These are phyloP conservation scores for Chamaenerion angustifolium DNA, from an alignment of 345 rosid species.

Conservation along the genomic window DNA sequence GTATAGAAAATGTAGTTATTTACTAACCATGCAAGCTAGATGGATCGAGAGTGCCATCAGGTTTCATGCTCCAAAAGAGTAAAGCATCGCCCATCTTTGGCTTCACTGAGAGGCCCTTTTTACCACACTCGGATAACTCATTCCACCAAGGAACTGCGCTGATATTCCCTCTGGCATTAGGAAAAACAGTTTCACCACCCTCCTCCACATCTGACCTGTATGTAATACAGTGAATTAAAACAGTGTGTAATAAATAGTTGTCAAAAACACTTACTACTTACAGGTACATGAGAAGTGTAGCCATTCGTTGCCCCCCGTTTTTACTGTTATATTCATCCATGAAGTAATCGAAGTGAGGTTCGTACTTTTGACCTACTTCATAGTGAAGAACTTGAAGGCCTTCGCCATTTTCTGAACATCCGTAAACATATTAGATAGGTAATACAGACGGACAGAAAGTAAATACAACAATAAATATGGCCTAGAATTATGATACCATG, in stretches of 20 bases:
- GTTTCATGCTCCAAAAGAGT: constrained; percentile 97
- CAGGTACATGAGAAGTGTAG: constrained; percentile 98
- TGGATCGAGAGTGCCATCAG: constrained; percentile 73
- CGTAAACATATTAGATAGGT: not conserved
- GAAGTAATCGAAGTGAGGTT: constrained; percentile 92
- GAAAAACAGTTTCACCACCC: constrained; percentile 96
- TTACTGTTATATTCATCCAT: constrained; percentile 70
- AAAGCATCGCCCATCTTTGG: constrained; percentile 96
- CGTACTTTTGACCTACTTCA: constrained; percentile 89
- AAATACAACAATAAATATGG: not conserved
- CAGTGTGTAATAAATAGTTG: not conserved
- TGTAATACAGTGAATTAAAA: constrained; percentile 9
- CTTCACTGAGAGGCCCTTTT: constrained; percentile 73
- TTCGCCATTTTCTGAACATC: constrained; percentile 70
- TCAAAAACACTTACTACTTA: constrained; percentile 19
- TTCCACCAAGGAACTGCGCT: constrained; percentile 91
- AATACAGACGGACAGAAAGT: not conserved
- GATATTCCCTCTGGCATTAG: constrained; percentile 67
- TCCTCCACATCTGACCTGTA: constrained; percentile 94
- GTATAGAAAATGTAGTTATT: constrained; percentile 2
- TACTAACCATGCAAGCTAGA: constrained; percentile 89
- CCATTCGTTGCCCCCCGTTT: constrained; percentile 96
- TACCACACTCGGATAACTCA: constrained; percentile 87
- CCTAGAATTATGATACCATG: not conserved
- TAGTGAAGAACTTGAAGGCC: constrained; percentile 94